Evolutionary conservation across 2,329 filamentous ascomycete species (phyloP), one percentile per base, ranked within the genome.

Genomic region (Bipolaris oryzae): DNA sequence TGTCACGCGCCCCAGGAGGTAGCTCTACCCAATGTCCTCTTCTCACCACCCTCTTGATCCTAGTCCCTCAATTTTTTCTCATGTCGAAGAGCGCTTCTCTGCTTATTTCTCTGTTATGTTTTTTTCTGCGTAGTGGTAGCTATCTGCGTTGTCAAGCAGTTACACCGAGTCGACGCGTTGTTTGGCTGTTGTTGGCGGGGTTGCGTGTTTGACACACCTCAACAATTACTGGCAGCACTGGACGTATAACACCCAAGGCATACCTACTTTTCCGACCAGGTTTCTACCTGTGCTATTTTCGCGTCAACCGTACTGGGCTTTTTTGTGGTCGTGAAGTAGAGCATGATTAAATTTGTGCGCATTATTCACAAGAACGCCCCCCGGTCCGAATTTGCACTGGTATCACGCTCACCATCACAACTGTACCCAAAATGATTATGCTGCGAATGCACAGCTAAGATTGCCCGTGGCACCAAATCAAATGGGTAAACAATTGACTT

Each of bases 131-230:
- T 34, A 28, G 31, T n/a, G 13, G 16, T n/a, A 33, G 16, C 28
- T 20, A 13, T 42, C 15, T 10, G n/a, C 5, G 31, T 20, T 18
- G 15, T 23, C 25, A 6, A 18, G 18, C 31, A 13, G 28, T 34
- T 42, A 33, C 38, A 28, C 28, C 35, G n/a, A 42, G n/a, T 31
- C 18, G 38, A 42, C 25, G 48, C 48, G 44, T 47, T 50, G 48
- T 50, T 31, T 35, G 23, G 37, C 13, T 7, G 18, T 15, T 25
- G 16, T 10, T 34, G 48, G 37, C 18, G 25, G 48, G 34, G 28
- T 21, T 33, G 37, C 31, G 18, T 47, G 18, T 47, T 34, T 42
- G 37, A 42, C 48, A 43, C 37, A 15, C 11, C 47, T 50, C 48
- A 41, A 50, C 25, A 35, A 33, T 13, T 34, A 42, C 38, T 34